phyloP scores from a whole-genome alignment of 345 rosid genomes.

The Durio zibethinus region DNA sequence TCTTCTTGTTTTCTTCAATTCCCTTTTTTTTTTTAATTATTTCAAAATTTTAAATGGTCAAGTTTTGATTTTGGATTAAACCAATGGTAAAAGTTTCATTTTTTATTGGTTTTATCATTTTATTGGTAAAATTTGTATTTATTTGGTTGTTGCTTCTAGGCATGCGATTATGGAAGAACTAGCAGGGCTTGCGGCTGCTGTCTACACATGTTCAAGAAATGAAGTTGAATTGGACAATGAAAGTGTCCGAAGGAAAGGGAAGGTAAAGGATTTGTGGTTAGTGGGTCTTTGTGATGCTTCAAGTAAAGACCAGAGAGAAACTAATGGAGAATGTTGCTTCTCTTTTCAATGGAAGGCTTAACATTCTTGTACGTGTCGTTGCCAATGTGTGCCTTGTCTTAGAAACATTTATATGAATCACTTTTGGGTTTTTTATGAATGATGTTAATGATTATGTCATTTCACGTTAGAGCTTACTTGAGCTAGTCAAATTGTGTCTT shows the following conservation, averaged over 20 bases:
- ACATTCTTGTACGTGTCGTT: conserved; percentile 51
- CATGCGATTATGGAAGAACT: conserved; percentile 60
- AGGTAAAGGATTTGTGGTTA: conserved; percentile 46
- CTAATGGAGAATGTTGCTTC: conserved; percentile 43
- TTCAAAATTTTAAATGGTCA: too few species aligned
- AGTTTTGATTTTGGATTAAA: background rate
- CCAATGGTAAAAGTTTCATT: background rate
- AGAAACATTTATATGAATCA: background rate
- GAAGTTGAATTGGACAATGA: conserved; percentile 43
- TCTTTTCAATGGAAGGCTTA: conserved; percentile 47
- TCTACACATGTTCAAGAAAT: conserved; percentile 55
- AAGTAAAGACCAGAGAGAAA: conserved; percentile 36
- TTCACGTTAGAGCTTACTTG: background rate
- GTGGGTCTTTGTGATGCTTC: conserved; percentile 61
- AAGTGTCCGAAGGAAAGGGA: conserved; percentile 48
- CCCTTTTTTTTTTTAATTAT: too few species aligned
- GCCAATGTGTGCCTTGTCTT: too few species aligned
- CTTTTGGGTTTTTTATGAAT: background rate
- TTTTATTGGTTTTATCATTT: background rate
- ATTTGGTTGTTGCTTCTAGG: conserved; percentile 11
- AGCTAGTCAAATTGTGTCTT: background rate
- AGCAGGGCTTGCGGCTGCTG: conserved; percentile 50
- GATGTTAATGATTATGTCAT: background rate
- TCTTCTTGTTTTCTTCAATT: background rate
- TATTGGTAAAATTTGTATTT: background rate